phyloP scores from a whole-genome alignment of 2,329 filamentous ascomycete genomes.

The Zasmidium angulare region DNA sequence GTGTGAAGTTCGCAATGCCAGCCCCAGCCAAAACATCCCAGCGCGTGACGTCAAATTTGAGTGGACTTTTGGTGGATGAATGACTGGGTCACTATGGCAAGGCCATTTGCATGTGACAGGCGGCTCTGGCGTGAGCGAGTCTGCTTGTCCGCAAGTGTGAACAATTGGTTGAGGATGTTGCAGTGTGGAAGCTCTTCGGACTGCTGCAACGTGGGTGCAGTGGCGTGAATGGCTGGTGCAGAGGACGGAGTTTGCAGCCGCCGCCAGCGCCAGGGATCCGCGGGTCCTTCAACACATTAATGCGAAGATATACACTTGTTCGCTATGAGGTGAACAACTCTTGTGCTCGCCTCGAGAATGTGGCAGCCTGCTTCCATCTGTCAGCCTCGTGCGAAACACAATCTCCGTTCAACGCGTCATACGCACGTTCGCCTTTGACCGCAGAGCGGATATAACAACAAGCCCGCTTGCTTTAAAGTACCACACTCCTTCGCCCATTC shows the following conservation, averaged over 20 bases:
- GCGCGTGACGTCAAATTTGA: constrained; percentile 1
- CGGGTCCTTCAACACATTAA: not conserved
- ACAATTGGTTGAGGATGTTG: not conserved
- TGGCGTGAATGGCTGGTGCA: not conserved
- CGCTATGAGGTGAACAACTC: not conserved
- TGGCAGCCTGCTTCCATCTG: not conserved
- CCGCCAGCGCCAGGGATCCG: not conserved
- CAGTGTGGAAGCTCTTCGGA: not conserved
- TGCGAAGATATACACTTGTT: not conserved
- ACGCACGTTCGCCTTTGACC: not conserved
- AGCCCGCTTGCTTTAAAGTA: too few species aligned
- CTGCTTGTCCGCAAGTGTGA: not conserved
- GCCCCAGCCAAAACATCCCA: not conserved
- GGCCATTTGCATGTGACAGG: constrained; percentile 4
- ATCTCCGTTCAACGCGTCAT: not conserved
- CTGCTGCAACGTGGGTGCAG: not conserved
- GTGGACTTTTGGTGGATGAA: not conserved
- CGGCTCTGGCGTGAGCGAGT: not conserved
- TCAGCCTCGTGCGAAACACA: not conserved
- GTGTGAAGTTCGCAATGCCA: not conserved
- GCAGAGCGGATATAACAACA: not conserved
- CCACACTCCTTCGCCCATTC: not conserved
- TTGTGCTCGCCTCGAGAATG: not conserved
- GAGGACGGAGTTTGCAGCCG: not conserved
- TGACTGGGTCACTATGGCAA: not conserved